Evolutionary conservation across 768 basidiomycete species (phyloP), one percentile per base, ranked within the genome.

Genomic region (Lactifluus volemus): DNA sequence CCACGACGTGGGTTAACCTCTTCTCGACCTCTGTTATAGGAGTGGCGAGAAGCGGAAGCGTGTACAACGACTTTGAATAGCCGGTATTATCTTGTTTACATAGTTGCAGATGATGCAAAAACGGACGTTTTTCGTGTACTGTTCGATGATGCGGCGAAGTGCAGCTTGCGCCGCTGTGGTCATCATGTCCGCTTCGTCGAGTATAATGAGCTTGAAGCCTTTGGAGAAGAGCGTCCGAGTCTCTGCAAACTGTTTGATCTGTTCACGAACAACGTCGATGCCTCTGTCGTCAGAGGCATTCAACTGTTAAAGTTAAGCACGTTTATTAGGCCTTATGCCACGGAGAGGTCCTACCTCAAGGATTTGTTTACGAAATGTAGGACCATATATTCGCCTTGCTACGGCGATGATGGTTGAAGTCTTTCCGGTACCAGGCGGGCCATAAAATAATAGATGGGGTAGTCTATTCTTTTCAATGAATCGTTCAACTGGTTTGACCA

Each of bases 101-200:
- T 99, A 99, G 75, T 99, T 99, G 80, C 97, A 98, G 61, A 99
- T 96, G 69, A 99, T 99, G 75, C 97, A 99, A 74, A 99, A 99
- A 42, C 97, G 86, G 66, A 98, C 97, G 69, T 98, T 98, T 75
- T 88, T 92, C 19, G 97, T 99, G 73, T 97, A 98, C 66, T 97
- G 95, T 73, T 99, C 97, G 66, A 99, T 98, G 39, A 98, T 89
- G 68, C 97, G 88, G 32, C 97, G 89, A 34, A 99, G 82, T 29
- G 97, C 97, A 3, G 95, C 91, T 70, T 99, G 97, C 1, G 97
- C 97, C 58, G 91, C 88, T 64, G 93, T 88, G 0, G 97, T 99
- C 97, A 99, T 99, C 96, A 97, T 97, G 78, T 99, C 97, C n/a
- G 97, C 97, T 73, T 99, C 97, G 67, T 99, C 97, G 38, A 99